phyloP scores from a whole-genome alignment of 139 green algal species.

The Tetradesmus obliquus region DNA sequence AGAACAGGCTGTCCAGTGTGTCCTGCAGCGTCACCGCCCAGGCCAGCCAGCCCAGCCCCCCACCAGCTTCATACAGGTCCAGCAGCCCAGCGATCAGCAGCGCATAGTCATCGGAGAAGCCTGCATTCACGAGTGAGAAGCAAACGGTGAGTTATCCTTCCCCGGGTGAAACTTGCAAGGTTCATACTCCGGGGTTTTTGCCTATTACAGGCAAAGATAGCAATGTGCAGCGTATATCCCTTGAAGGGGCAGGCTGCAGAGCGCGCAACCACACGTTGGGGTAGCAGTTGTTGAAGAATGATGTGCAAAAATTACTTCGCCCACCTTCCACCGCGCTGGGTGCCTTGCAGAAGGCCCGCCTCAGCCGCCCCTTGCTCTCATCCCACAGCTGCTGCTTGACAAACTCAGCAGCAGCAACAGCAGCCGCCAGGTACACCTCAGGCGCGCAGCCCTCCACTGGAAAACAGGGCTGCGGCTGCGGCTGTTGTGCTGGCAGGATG shows the following conservation, averaged over 20 bases:
- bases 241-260: too few species aligned
- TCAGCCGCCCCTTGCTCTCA: slow-evolving; percentile 51
- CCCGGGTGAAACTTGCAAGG: too few species aligned
- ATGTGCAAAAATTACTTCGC: not conserved
- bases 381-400: slow-evolving; percentile 82
- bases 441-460: slow-evolving; percentile 74
- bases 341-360: slow-evolving; percentile 73
- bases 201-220: too few species aligned
- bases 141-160: not conserved
- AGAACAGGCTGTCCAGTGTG: slow-evolving; percentile 85
- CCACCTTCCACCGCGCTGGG: slow-evolving; percentile 59
- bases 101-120: slow-evolving; percentile 80
- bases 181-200: too few species aligned
- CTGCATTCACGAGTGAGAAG: slow-evolving; percentile 5
- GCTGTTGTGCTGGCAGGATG: slow-evolving; percentile 65
- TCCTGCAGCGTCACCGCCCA: slow-evolving; percentile 87
- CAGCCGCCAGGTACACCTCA: slow-evolving; percentile 71
- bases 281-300: too few species aligned
- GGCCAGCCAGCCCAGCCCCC: slow-evolving; percentile 76
- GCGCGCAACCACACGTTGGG: too few species aligned
- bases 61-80: slow-evolving; percentile 82
- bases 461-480: slow-evolving; percentile 62
- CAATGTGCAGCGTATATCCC: too few species aligned
- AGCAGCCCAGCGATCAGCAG: slow-evolving; percentile 80
- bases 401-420: slow-evolving; percentile 71